Percentiles rank a stretch among this genome's conserved stretches.
phyloP scores from a whole-genome alignment of 352 stramenopile genomes.

The Pythium vanterpoolii region DNA sequence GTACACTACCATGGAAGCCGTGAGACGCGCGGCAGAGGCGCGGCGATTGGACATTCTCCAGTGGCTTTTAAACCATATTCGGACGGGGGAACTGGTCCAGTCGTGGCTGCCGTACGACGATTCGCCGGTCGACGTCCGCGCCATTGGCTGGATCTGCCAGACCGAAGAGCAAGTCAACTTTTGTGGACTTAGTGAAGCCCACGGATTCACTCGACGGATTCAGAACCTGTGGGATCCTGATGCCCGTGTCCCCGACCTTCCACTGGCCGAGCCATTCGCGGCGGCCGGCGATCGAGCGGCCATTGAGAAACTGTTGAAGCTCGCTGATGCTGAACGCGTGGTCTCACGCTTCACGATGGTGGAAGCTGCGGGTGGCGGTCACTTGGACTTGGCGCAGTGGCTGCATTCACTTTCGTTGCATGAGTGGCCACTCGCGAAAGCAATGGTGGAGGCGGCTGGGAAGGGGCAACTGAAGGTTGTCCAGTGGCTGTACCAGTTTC shows the following conservation, averaged over 20 bases:
- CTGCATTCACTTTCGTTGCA: not conserved
- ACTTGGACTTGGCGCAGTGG: conserved; percentile 1
- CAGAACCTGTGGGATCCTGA: not conserved
- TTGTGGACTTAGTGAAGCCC: not conserved
- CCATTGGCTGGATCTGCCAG: not conserved
- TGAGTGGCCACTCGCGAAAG: not conserved
- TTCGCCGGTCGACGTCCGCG: not conserved
- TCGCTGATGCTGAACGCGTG: not conserved
- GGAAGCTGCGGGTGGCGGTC: not conserved
- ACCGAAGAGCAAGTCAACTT: not conserved
- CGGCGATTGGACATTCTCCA: not conserved
- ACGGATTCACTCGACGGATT: not conserved
- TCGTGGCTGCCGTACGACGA: not conserved
- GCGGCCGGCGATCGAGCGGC: not conserved
- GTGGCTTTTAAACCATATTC: conserved; percentile 1
- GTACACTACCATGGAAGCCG: not conserved
- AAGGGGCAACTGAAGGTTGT: not conserved
- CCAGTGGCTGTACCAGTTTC: conserved; percentile 1
- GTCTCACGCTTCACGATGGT: not conserved
- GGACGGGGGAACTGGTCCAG: not conserved
- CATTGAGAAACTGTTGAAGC: not conserved
- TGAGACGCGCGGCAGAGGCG: not conserved
- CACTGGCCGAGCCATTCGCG: not conserved
- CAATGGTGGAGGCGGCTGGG: not conserved
- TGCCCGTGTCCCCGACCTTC: not conserved